Percentiles rank a stretch among this genome's conserved stretches.
Evolutionary conservation across 139 green algal genomes (phyloP).

Genomic region (Coccomyxa sp.): DNA sequence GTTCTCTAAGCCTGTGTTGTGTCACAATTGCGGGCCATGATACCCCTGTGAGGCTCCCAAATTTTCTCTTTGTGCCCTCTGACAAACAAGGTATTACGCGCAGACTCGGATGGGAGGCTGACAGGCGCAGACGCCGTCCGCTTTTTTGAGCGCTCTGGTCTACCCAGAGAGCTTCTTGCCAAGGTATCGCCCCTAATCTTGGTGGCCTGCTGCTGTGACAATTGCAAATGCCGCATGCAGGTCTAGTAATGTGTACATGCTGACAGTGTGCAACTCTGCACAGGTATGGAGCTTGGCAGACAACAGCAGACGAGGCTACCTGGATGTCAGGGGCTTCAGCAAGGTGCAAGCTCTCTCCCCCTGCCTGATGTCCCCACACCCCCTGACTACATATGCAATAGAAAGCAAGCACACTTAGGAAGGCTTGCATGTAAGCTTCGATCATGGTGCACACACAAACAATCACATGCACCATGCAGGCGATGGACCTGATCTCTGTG

Average conservation of each 20-base stretch:
- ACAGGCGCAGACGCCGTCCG: slow-evolving; percentile 70
- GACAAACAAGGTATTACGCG: not conserved
- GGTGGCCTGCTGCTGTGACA: not conserved
- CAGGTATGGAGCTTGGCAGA: slow-evolving; percentile 65
- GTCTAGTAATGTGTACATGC: too few species aligned
- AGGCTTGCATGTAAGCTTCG: not conserved
- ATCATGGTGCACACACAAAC: too few species aligned
- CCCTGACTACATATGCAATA: too few species aligned
- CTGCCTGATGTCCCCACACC: too few species aligned
- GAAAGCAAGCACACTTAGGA: too few species aligned
- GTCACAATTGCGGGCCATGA: too few species aligned
- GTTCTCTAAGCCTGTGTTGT: too few species aligned
- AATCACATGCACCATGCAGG: too few species aligned
- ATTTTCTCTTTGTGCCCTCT: too few species aligned
- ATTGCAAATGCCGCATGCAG: not conserved
- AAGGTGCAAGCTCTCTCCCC: too few species aligned
- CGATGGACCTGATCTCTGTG: slow-evolving; percentile 73
- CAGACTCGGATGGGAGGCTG: slow-evolving; percentile 62
- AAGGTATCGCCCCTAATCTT: slow-evolving; percentile 26
- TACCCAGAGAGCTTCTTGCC: slow-evolving; percentile 67
- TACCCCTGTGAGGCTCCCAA: too few species aligned
- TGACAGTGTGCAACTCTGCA: too few species aligned
- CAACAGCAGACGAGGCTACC: slow-evolving; percentile 57
- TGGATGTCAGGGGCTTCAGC: slow-evolving; percentile 74
- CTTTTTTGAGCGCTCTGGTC: slow-evolving; percentile 80